Evolutionary conservation across 768 basidiomycete genomes (phyloP).

Genomic region (Podaxis sp.): DNA sequence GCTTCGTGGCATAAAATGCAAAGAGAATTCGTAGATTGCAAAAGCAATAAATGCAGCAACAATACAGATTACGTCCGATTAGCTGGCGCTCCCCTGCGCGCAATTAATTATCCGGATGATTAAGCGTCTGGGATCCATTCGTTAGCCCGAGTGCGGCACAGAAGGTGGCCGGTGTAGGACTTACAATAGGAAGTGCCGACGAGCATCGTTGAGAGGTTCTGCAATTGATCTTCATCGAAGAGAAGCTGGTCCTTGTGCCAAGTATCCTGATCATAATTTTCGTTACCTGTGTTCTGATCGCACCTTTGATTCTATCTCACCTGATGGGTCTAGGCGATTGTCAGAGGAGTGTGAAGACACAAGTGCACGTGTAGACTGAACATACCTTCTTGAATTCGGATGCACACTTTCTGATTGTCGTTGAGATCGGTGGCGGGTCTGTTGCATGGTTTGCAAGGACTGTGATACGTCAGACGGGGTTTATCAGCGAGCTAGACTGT

Average conservation of each 20-base stretch:
- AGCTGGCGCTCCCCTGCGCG: neutral
- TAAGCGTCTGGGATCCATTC: constrained; percentile 18
- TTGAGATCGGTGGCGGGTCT: constrained; percentile 88
- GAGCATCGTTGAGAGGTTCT: constrained; percentile 83
- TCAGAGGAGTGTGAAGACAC: constrained; percentile 16
- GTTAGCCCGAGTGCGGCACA: neutral
- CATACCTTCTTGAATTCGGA: constrained; percentile 83
- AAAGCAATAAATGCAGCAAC: neutral
- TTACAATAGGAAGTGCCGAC: constrained; percentile 88
- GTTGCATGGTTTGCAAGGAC: constrained; percentile 78
- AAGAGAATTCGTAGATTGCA: neutral
- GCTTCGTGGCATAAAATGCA: neutral
- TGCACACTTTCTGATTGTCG: constrained; percentile 83
- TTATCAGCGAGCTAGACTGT: constrained; percentile 12
- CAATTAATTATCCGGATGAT: neutral
- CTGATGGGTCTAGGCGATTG: constrained; percentile 55
- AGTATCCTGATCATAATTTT: constrained; percentile 57
- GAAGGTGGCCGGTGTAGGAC: constrained; percentile 24
- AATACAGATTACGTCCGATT: constrained; percentile 7
- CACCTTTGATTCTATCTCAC: constrained; percentile 31
- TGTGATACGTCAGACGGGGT: constrained; percentile 24
- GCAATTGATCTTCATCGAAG: constrained; percentile 89
- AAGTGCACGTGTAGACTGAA: neutral
- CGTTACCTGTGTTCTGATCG: constrained; percentile 1
- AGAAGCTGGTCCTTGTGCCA: constrained; percentile 88